Conservation (phyloP, 345 rosid genomes). For the Passiflora organensis region DNA sequence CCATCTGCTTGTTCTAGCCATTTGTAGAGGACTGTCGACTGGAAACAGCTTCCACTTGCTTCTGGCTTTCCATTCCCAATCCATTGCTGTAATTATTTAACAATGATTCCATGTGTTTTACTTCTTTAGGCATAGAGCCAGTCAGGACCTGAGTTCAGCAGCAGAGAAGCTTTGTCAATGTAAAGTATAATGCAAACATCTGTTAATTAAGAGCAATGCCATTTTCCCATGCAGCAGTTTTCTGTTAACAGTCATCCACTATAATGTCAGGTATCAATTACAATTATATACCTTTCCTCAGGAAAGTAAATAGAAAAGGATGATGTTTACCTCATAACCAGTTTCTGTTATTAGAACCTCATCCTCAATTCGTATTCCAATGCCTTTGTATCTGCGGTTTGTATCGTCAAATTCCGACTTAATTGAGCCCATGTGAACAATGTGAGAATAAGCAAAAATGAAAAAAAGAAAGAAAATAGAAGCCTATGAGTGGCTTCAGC, state of each 20-base stretch:
- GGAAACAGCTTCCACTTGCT: constrained; percentile 16
- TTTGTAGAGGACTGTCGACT: constrained; percentile 5
- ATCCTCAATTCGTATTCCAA: constrained; percentile 92
- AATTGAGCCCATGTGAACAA: not conserved
- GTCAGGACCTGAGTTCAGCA: constrained; percentile 63
- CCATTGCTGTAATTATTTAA: constrained; percentile 47
- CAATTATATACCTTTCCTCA: too few species aligned
- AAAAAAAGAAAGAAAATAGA: not conserved
- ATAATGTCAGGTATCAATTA: too few species aligned
- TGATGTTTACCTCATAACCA: constrained; percentile 59
- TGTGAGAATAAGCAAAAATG: too few species aligned
- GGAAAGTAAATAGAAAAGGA: too few species aligned
- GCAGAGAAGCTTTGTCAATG: not conserved
- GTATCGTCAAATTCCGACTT: not conserved
- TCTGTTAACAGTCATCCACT: too few species aligned
- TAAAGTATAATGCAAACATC: not conserved
- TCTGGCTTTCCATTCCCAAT: constrained; percentile 11
- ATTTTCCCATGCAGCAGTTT: too few species aligned
- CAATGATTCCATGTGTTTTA: constrained; percentile 69
- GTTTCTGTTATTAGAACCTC: constrained; percentile 91
- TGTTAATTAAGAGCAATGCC: not conserved
- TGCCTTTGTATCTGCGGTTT: constrained; percentile 62
- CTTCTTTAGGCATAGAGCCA: constrained; percentile 92
- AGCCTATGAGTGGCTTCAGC: not conserved
- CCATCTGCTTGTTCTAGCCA: too few species aligned